Percentiles rank a stretch among this genome's conserved stretches.
Evolutionary conservation across 2,329 filamentous ascomycete species (phyloP).

Genomic region (Fonsecaea monophora): DNA sequence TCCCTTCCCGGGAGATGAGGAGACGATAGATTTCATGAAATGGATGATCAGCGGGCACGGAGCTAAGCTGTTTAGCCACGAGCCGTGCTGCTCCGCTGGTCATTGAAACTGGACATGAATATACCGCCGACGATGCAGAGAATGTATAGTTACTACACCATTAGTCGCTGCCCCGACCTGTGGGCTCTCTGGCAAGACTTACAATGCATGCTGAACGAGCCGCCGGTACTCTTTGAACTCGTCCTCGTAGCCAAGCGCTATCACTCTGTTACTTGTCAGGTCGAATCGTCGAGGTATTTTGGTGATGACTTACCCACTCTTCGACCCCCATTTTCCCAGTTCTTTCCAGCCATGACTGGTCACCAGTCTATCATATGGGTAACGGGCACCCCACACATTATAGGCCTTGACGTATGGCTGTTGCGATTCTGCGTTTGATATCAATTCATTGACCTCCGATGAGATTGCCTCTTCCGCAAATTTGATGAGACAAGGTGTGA

Average conservation of each 20-base stretch:
- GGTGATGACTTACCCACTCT: conserved; percentile 38
- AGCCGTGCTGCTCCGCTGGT: conserved; percentile 42
- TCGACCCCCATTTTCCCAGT: conserved; percentile 46
- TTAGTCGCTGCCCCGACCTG: not conserved
- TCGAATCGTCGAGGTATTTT: not conserved
- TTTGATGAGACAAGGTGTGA: conserved; percentile 45
- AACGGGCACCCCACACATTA: conserved; percentile 42
- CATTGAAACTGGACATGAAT: conserved; percentile 43
- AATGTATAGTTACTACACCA: conserved; percentile 42
- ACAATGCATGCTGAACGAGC: conserved; percentile 43
- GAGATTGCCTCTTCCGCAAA: conserved; percentile 46
- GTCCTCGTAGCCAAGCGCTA: conserved; percentile 41
- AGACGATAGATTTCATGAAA: conserved; percentile 33
- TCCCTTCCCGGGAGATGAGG: conserved; percentile 35
- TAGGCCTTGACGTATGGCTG: conserved; percentile 40
- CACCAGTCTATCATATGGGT: conserved; percentile 38
- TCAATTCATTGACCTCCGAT: conserved; percentile 39
- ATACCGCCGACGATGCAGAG: conserved; percentile 41
- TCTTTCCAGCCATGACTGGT: conserved; percentile 44
- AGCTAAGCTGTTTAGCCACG: conserved; percentile 31
- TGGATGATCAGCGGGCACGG: conserved; percentile 38
- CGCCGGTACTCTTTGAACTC: conserved; percentile 40
- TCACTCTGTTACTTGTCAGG: conserved; percentile 30
- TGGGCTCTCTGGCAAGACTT: conserved; percentile 14
- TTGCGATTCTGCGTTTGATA: conserved; percentile 41